phyloP scores from a whole-genome alignment of 2,329 filamentous ascomycete species.

The Ophiostoma piceae region DNA sequence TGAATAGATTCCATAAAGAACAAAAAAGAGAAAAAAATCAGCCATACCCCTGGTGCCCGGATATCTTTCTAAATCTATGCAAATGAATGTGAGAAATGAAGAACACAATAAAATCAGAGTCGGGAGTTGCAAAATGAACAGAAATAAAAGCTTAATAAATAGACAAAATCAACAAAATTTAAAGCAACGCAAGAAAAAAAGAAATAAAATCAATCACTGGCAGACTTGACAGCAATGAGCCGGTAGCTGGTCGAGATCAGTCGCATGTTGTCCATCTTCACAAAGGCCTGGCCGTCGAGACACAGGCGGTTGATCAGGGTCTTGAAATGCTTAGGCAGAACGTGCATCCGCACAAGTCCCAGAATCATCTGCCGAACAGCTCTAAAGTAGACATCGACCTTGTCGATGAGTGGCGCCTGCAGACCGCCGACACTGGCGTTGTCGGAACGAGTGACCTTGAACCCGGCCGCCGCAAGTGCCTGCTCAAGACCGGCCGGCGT shows the following conservation, averaged over 20 bases:
- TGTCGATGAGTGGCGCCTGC: constrained; percentile 50
- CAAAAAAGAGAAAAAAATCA: too few species aligned
- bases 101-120: neutral
- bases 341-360: constrained; percentile 43
- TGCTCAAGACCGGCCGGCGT: constrained; percentile 44
- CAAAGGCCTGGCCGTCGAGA: constrained; percentile 49
- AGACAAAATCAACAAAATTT: neutral
- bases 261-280: constrained; percentile 51
- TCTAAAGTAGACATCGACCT: constrained; percentile 51
- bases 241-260: constrained; percentile 49
- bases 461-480: constrained; percentile 44
- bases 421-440: constrained; percentile 49
- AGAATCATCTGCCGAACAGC: constrained; percentile 46
- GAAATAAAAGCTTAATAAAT: neutral
- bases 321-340: constrained; percentile 49
- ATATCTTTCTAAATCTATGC: constrained; percentile 27
- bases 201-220: neutral
- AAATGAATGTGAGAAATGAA: constrained; percentile 10
- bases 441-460: constrained; percentile 44
- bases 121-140: neutral
- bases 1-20: too few species aligned
- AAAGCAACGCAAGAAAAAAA: neutral
- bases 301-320: constrained; percentile 49
- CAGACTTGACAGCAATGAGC: constrained; percentile 46
- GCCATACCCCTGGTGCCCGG: constrained; percentile 18